Conservation (phyloP, 352 stramenopile species). For the Phytophthora quininea region DNA sequence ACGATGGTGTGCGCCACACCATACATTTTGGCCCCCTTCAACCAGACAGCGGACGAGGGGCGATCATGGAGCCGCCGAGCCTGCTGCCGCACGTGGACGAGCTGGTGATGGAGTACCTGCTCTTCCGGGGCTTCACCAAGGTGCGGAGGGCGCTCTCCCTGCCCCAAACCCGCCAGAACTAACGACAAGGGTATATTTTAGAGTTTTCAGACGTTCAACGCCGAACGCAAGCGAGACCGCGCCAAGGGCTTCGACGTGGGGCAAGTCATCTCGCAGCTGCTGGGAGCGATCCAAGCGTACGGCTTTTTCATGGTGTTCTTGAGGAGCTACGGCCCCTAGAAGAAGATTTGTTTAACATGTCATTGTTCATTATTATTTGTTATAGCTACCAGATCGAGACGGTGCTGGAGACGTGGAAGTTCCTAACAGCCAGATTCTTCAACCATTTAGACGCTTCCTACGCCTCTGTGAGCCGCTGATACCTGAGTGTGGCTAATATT, state of each 20-base stretch:
- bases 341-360: slow-evolving; percentile 11
- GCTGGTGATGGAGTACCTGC: slow-evolving; percentile 86
- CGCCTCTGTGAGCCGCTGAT: slow-evolving; percentile 39
- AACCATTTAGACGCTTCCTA: slow-evolving; percentile 81
- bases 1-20: no score
- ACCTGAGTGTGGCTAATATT: neutral
- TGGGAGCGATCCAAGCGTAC: slow-evolving; percentile 65
- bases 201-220: slow-evolving; percentile 80
- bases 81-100: slow-evolving; percentile 83
- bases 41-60: slow-evolving; percentile 18
- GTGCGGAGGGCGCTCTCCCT: slow-evolving; percentile 8
- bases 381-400: slow-evolving; percentile 76
- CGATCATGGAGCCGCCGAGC: slow-evolving; percentile 40
- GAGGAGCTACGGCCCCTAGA: neutral
- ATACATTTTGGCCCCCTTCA: slow-evolving; percentile 1
- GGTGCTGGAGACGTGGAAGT: slow-evolving; percentile 84
- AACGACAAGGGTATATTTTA: slow-evolving; percentile 10
- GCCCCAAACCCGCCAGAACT: neutral
- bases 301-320: neutral
- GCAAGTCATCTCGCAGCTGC: slow-evolving; percentile 74
- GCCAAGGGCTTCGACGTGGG: slow-evolving; percentile 79
- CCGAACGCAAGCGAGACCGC: slow-evolving; percentile 77
- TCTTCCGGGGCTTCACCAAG: slow-evolving; percentile 88
- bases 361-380: slow-evolving; percentile 13
- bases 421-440: slow-evolving; percentile 82